Percentiles rank a stretch among this genome's conserved stretches.
Evolutionary conservation across 768 basidiomycete species (phyloP).

Genomic region (Pholiota molesta): DNA sequence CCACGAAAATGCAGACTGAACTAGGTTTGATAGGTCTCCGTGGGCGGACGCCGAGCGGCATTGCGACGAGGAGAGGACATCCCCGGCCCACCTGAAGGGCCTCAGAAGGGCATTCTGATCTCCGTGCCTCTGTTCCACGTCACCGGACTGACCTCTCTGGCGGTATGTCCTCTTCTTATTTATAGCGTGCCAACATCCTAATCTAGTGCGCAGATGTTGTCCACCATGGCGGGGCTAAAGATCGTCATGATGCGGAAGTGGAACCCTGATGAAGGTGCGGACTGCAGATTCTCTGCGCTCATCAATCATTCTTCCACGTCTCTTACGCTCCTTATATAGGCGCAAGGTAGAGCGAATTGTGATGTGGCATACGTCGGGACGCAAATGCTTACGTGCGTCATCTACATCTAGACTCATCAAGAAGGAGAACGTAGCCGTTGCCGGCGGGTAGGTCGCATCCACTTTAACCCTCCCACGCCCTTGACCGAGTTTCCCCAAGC

Average conservation of each 20-base stretch:
- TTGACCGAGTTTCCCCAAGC: conserved; percentile 26
- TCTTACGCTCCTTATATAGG: conserved; percentile 18
- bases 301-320: conserved; percentile 8
- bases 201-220: conserved; percentile 45
- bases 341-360: conserved; percentile 17
- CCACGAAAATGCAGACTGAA: not conserved
- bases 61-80: conserved; percentile 50
- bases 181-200: not conserved
- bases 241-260: conserved; percentile 61
- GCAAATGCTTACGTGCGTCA: not conserved
- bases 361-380: not conserved
- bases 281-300: conserved; percentile 2
- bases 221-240: conserved; percentile 56
- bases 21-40: conserved; percentile 38
- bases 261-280: conserved; percentile 55
- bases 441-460: conserved; percentile 47
- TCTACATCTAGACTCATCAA: conserved; percentile 46
- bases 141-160: conserved; percentile 55
- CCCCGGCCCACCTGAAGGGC: conserved; percentile 36
- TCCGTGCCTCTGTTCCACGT: conserved; percentile 72
- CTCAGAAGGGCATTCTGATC: conserved; percentile 55
- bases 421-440: conserved; percentile 52
- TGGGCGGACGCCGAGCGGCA: conserved; percentile 44
- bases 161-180: conserved; percentile 28
- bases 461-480: not conserved